phyloP scores from a whole-genome alignment of 106 monocot genomes.

The Dioscorea zingiberensis region DNA sequence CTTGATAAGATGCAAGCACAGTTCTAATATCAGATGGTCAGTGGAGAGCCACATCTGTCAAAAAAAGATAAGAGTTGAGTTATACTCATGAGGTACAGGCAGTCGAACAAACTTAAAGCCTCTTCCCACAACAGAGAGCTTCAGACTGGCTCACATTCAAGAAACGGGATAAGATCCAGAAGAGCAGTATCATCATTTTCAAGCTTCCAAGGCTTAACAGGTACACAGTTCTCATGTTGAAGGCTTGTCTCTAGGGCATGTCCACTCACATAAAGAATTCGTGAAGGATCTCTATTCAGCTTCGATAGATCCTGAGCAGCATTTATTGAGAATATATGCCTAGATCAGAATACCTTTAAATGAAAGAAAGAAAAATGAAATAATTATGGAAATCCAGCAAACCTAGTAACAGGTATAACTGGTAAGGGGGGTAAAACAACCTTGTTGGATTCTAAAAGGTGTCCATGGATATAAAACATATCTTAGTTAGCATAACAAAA shows the following conservation, averaged over 20 bases:
- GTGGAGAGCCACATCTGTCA: slow-evolving; percentile 71
- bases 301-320: slow-evolving; percentile 75
- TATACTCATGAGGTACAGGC: too few relatives aligned
- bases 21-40: slow-evolving; percentile 92
- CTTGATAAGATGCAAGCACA: slow-evolving; percentile 88
- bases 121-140: too few relatives aligned
- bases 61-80: neutral
- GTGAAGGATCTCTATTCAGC: slow-evolving; percentile 89
- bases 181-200: slow-evolving; percentile 90
- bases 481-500: too few relatives aligned
- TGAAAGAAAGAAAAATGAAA: neutral
- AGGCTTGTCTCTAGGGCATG: slow-evolving; percentile 70
- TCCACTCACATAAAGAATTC: slow-evolving; percentile 75
- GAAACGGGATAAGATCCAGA: slow-evolving; percentile 94
- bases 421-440: too few relatives aligned
- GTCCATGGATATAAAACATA: too few relatives aligned
- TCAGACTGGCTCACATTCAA: slow-evolving; percentile 62
- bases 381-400: too few relatives aligned
- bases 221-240: slow-evolving; percentile 85
- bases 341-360: too few relatives aligned
- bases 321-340: too few relatives aligned
- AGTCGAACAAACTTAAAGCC: too few relatives aligned
- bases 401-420: too few relatives aligned
- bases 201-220: slow-evolving; percentile 75
- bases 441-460: neutral